Percentiles rank a stretch among this genome's conserved stretches.
Conservation (phyloP, 1,284 basidiomycete species). For the Leccinum huronense region DNA sequence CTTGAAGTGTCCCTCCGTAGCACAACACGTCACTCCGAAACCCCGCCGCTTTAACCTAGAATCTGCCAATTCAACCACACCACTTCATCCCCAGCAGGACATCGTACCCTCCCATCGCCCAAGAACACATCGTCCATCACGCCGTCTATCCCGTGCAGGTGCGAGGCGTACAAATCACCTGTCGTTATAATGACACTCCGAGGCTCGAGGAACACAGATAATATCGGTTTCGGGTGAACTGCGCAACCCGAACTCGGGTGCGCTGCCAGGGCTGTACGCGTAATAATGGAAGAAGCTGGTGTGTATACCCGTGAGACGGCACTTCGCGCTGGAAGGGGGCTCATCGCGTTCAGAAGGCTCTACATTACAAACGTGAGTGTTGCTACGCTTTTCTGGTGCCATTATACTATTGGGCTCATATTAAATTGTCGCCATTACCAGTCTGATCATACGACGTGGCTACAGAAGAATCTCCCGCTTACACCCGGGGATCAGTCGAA, state of each 20-base stretch:
- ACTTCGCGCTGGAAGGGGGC: too few species aligned
- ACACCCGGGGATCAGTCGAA: too few species aligned
- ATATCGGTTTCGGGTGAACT: slow-evolving; percentile 63
- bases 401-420: too few species aligned
- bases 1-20: slow-evolving; percentile 55
- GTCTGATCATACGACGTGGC: too few species aligned
- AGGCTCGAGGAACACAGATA: slow-evolving; percentile 78
- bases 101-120: slow-evolving; percentile 20
- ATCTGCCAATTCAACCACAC: slow-evolving; percentile 55
- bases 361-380: neutral
- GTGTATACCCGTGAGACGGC: too few species aligned
- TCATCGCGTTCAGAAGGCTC: too few species aligned
- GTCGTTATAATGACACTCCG: slow-evolving; percentile 81
- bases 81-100: slow-evolving; percentile 32
- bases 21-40: slow-evolving; percentile 41
- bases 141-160: slow-evolving; percentile 75
- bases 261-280: slow-evolving; percentile 48
- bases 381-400: too few species aligned
- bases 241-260: slow-evolving; percentile 43
- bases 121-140: slow-evolving; percentile 48
- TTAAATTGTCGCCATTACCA: too few species aligned
- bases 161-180: slow-evolving; percentile 61
- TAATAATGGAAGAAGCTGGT: slow-evolving; percentile 74
- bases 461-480: too few species aligned
- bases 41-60: slow-evolving; percentile 41